Evolutionary conservation across 805 yeast species (phyloP).

Genomic region (Pichia deserticola): DNA sequence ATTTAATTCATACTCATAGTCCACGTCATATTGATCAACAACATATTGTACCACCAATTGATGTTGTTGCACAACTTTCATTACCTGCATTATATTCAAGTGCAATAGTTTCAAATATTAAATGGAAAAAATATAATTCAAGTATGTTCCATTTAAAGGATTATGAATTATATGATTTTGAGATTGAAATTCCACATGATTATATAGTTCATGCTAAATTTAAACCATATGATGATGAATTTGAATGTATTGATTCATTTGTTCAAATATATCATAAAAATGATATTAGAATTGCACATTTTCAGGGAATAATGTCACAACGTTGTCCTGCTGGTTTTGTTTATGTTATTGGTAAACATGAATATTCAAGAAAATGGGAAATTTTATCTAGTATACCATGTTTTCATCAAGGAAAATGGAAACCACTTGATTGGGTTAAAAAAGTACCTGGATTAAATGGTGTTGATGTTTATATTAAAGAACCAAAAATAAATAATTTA

Average conservation of each 20-base stretch:
- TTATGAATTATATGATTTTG: conserved; percentile 73
- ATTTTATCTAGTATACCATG: conserved; percentile 69
- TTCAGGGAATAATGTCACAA: conserved; percentile 77
- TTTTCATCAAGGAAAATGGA: conserved; percentile 59
- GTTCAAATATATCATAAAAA: conserved; percentile 75
- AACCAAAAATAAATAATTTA: conserved; percentile 72
- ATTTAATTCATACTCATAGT: conserved; percentile 75
- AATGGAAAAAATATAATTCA: conserved; percentile 63
- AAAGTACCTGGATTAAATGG: conserved; percentile 23
- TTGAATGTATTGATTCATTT: conserved; percentile 45
- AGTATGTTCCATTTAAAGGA: conserved; percentile 68
- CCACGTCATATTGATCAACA: conserved; percentile 77
- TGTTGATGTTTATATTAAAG: conserved; percentile 67
- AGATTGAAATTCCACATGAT: conserved; percentile 60
- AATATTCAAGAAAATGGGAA: conserved; percentile 41
- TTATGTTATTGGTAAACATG: conserved; percentile 19
- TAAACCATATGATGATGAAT: conserved; percentile 30
- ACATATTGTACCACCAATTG: conserved; percentile 79
- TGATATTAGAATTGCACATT: conserved; percentile 56
- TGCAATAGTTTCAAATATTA: conserved; percentile 52
- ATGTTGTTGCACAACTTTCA: conserved; percentile 66
- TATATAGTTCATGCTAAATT: conserved; percentile 61
- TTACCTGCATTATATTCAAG: conserved; percentile 86
- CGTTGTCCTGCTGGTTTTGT: conserved; percentile 62
- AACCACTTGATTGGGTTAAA: conserved; percentile 53